Evolutionary conservation across 108 stramenopile species (phyloP).

Genomic region (Nitzschia sp.): DNA sequence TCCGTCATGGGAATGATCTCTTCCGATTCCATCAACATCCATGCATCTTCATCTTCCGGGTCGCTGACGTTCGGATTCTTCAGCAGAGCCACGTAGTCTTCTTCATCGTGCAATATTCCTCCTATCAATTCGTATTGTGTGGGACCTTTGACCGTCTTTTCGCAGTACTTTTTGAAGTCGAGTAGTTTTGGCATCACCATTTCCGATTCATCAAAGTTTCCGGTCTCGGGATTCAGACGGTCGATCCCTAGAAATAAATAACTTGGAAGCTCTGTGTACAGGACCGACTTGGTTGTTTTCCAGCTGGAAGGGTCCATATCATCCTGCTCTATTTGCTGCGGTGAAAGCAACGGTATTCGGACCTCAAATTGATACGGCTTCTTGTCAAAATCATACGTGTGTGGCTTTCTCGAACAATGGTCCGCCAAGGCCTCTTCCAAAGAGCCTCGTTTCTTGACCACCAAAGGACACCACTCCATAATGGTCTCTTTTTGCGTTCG

Average conservation of each 20-base stretch:
- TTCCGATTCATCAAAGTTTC: constrained; percentile 10
- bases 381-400: constrained; percentile 34
- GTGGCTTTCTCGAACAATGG: constrained; percentile 8
- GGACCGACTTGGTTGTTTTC: constrained; percentile 19
- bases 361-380: constrained; percentile 35
- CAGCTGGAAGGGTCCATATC: constrained; percentile 12
- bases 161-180: constrained; percentile 26
- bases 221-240: not conserved
- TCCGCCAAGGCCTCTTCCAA: constrained; percentile 11
- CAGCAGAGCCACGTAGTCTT: constrained; percentile 31
- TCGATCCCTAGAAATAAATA: constrained; percentile 34
- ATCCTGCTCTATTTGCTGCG: not conserved
- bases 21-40: constrained; percentile 36
- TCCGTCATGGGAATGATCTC: constrained; percentile 38
- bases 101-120: constrained; percentile 33
- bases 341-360: constrained; percentile 13
- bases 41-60: constrained; percentile 31
- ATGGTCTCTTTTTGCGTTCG: constrained; percentile 19
- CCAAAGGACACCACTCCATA: constrained; percentile 30
- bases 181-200: constrained; percentile 15
- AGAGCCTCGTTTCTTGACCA: not conserved
- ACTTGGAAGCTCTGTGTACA: constrained; percentile 7
- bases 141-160: not conserved
- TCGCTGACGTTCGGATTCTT: constrained; percentile 20
- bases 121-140: constrained; percentile 31